A percentile compares a stretch with the other conserved stretches of the same genome.
phyloP scores from a whole-genome alignment of 176 grass and related monocot genomes.

The Saccharum officinarum region DNA sequence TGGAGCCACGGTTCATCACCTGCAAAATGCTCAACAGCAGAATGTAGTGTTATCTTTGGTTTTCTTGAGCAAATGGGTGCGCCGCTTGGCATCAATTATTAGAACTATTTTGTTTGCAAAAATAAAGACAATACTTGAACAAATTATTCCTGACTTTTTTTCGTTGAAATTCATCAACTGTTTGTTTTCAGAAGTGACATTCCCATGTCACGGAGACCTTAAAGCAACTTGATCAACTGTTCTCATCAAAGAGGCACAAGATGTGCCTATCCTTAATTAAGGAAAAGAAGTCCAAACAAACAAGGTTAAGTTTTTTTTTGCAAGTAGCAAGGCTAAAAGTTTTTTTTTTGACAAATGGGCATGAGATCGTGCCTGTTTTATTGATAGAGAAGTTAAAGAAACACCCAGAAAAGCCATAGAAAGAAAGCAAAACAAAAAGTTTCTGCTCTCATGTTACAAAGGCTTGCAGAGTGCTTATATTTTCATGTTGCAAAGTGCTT shows the following conservation, averaged over 20 bases:
- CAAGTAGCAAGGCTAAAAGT: neutral
- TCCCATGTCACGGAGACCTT: neutral
- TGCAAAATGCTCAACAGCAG: neutral
- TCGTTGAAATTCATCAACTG: neutral
- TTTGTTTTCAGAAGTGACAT: neutral
- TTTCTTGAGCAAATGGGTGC: neutral
- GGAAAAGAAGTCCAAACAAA: neutral
- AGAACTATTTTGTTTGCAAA: neutral
- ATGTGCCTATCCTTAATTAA: too few species aligned
- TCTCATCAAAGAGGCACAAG: too few species aligned
- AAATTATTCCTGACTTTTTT: neutral
- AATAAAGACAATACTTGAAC: neutral
- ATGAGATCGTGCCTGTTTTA: too few species aligned
- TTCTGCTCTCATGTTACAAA: too few species aligned
- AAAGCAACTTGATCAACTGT: neutral
- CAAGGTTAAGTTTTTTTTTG: neutral
- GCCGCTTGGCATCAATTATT: neutral
- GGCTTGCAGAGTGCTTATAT: too few species aligned
- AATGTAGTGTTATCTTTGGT: neutral
- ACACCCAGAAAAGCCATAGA: too few species aligned
- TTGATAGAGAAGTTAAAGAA: too few species aligned
- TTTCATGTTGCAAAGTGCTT: too few species aligned
- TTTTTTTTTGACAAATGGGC: too few species aligned
- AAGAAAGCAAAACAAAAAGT: too few species aligned
- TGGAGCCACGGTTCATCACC: neutral